These are phyloP conservation scores for Mycena capillaripes DNA, from an alignment of 768 basidiomycete species.

Conservation along the genomic window DNA sequence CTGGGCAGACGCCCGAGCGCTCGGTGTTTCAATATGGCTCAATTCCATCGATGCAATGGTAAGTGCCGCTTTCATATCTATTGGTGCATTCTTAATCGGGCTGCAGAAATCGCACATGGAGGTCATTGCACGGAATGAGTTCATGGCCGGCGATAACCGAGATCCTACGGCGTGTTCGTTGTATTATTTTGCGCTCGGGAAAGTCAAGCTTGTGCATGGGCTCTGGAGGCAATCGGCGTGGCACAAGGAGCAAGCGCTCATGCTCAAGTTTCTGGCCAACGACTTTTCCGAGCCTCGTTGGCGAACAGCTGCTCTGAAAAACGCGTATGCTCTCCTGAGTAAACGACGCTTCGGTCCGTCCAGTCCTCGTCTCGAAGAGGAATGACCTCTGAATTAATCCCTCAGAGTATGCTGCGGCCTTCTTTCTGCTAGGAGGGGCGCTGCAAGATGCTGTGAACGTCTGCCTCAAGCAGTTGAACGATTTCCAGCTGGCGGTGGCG, in stretches of 20 bases:
- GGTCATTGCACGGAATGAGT: slow-evolving; percentile 91
- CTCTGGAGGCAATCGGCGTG: slow-evolving; percentile 96
- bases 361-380: not conserved
- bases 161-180: slow-evolving; percentile 93
- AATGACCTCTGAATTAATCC: slow-evolving; percentile 22
- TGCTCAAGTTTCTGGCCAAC: slow-evolving; percentile 94
- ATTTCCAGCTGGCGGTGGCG: slow-evolving; percentile 92
- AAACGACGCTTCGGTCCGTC: slow-evolving; percentile 92
- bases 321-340: slow-evolving; percentile 91
- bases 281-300: slow-evolving; percentile 89
- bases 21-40: slow-evolving; percentile 93
- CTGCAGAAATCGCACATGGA: slow-evolving; percentile 86
- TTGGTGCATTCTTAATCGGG: not conserved
- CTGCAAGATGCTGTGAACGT: slow-evolving; percentile 94
- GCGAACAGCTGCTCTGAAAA: slow-evolving; percentile 95
- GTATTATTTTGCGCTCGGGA: slow-evolving; percentile 95
- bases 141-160: slow-evolving; percentile 87
- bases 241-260: slow-evolving; percentile 90
- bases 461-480: slow-evolving; percentile 87
- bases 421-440: slow-evolving; percentile 92
- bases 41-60: slow-evolving; percentile 86
- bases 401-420: slow-evolving; percentile 97
- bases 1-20: slow-evolving; percentile 89
- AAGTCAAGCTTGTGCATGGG: slow-evolving; percentile 92
- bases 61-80: slow-evolving; percentile 41